Evolutionary conservation across 1,139 yeast species (phyloP).

Genomic region (Suhomyces choctaworum): DNA sequence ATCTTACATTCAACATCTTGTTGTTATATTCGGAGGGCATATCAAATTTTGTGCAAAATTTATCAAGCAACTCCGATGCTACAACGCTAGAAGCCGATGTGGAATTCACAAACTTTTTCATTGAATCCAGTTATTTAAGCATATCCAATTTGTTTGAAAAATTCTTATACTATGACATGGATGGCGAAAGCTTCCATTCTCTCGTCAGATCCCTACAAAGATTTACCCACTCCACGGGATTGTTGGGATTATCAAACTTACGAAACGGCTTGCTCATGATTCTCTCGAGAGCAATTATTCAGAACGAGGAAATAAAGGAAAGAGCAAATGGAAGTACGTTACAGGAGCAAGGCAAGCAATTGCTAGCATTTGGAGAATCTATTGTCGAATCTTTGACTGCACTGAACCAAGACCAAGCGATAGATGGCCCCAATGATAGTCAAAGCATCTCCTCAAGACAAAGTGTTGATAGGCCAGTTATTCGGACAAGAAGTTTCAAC

Average conservation of each 20-base stretch:
- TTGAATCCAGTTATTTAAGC: slow-evolving; percentile 47
- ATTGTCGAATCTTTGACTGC: slow-evolving; percentile 57
- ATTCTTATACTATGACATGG: slow-evolving; percentile 65
- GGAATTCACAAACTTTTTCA: slow-evolving; percentile 41
- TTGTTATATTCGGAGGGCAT: slow-evolving; percentile 67
- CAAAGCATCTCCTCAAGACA: slow-evolving; percentile 5
- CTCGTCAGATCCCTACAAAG: slow-evolving; percentile 74
- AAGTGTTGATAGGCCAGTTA: slow-evolving; percentile 3
- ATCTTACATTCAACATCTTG: slow-evolving; percentile 56
- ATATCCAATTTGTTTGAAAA: slow-evolving; percentile 48
- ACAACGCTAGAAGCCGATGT: slow-evolving; percentile 35
- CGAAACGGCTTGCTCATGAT: slow-evolving; percentile 62
- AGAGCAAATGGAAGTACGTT: slow-evolving; percentile 11
- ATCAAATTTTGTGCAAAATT: slow-evolving; percentile 51
- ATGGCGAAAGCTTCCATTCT: slow-evolving; percentile 62
- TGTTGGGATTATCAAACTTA: slow-evolving; percentile 55
- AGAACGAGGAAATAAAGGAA: slow-evolving; percentile 30
- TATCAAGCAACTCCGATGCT: slow-evolving; percentile 32
- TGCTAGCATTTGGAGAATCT: slow-evolving; percentile 59
- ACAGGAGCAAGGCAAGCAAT: slow-evolving; percentile 32
- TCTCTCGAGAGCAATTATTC: slow-evolving; percentile 56
- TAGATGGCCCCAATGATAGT: background rate
- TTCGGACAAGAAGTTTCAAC: slow-evolving; percentile 42
- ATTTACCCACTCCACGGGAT: slow-evolving; percentile 78
- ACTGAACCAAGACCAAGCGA: background rate